phyloP scores from a whole-genome alignment of 1,284 basidiomycete genomes.

The Moniliophthora roreri region DNA sequence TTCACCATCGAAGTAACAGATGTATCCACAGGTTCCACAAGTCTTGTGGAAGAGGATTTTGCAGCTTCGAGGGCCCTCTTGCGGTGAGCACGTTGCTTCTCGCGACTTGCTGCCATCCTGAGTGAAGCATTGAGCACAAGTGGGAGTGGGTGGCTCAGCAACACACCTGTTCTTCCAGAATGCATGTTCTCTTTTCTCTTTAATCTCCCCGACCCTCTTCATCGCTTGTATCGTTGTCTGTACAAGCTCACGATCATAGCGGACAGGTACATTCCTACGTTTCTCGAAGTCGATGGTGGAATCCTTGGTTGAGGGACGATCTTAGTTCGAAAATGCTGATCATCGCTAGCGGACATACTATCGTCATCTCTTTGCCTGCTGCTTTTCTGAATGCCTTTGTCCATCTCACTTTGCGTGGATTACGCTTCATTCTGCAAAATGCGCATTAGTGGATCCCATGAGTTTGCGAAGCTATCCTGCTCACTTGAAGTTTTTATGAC shows the following conservation, averaged over 20 bases:
- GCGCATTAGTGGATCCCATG: slow-evolving; percentile 8
- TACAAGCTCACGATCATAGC: slow-evolving; percentile 95
- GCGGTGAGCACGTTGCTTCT: slow-evolving; percentile 70
- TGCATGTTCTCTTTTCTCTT: slow-evolving; percentile 87
- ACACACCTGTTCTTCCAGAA: slow-evolving; percentile 94
- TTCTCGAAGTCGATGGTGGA: slow-evolving; percentile 99
- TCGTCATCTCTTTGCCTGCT: slow-evolving; percentile 99
- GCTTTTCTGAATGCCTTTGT: slow-evolving; percentile 99
- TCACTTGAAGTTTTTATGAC: slow-evolving; percentile 98
- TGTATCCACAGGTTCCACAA: slow-evolving; percentile 67
- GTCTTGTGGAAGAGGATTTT: slow-evolving; percentile 61
- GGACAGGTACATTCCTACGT: slow-evolving; percentile 95
- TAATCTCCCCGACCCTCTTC: slow-evolving; percentile 95
- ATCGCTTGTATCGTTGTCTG: slow-evolving; percentile 97
- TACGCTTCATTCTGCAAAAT: slow-evolving; percentile 90
- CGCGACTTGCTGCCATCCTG: slow-evolving; percentile 76
- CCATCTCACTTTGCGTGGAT: slow-evolving; percentile 99
- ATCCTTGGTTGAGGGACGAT: slow-evolving; percentile 57
- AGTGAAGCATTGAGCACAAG: slow-evolving; percentile 3
- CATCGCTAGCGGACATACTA: slow-evolving; percentile 56
- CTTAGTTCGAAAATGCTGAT: no score
- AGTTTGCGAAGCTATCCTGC: slow-evolving; percentile 17
- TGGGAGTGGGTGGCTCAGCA: neutral
- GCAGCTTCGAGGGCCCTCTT: slow-evolving; percentile 61
- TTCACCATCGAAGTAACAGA: slow-evolving; percentile 50